These are phyloP conservation scores for Cyberlindnera maritima DNA, from an alignment of 805 yeast genomes.

Conservation along the genomic window DNA sequence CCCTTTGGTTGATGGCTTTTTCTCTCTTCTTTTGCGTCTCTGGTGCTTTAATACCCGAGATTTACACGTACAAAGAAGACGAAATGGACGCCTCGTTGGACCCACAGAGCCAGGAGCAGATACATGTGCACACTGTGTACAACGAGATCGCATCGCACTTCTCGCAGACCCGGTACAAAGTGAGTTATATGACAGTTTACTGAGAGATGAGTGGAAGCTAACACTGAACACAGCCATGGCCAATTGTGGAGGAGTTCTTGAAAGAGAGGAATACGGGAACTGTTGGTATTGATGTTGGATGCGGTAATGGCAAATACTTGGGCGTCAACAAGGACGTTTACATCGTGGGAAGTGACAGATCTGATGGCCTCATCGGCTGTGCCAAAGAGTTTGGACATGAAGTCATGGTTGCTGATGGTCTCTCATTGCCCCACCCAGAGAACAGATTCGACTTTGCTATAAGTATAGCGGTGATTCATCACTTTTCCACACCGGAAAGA, in stretches of 20 bases:
- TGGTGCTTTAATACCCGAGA: no score
- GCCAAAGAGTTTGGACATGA: conserved; percentile 52
- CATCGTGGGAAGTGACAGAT: conserved; percentile 72
- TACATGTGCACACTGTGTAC: conserved; percentile 87
- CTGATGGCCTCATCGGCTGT: conserved; percentile 65
- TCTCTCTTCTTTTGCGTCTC: neutral
- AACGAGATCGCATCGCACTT: conserved; percentile 91
- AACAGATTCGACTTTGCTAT: conserved; percentile 73
- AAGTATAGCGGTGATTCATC: conserved; percentile 94
- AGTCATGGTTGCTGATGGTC: conserved; percentile 78
- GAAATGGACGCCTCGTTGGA: conserved; percentile 32
- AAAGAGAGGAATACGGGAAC: conserved; percentile 46
- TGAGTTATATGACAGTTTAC: no score
- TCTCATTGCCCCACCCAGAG: conserved; percentile 55
- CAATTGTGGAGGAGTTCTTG: conserved; percentile 78
- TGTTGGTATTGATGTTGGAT: conserved; percentile 90
- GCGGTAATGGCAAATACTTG: conserved; percentile 95
- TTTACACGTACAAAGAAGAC: conserved; percentile 4
- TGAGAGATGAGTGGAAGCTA: no score
- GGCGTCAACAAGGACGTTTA: conserved; percentile 64
- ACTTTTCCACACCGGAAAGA: conserved; percentile 82
- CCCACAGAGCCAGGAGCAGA: conserved; percentile 63
- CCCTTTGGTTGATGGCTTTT: neutral
- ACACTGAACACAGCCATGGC: conserved; percentile 69
- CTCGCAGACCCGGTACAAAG: conserved; percentile 84